Conservation (phyloP, 306 rosid genomes). For the Cucurbita argyrosperma region DNA sequence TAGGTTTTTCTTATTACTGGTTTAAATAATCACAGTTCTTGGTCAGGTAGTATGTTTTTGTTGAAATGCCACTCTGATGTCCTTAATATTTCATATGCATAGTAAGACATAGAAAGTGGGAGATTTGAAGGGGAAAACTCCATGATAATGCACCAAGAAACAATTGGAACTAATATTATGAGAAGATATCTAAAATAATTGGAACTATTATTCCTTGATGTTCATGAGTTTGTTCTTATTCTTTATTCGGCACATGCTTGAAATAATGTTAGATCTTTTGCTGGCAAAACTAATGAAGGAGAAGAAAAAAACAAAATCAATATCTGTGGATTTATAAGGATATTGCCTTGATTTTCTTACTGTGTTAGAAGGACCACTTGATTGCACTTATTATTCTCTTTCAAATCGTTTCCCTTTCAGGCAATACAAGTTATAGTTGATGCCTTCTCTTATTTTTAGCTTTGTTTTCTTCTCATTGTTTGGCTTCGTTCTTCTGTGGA, state of each 20-base stretch:
- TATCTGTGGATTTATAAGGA: not conserved
- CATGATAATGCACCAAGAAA: slow-evolving; percentile 87
- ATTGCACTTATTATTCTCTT: not conserved
- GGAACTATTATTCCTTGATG: not conserved
- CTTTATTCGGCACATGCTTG: not conserved
- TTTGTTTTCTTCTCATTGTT: not conserved
- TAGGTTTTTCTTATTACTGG: too few species aligned
- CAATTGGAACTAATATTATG: not conserved
- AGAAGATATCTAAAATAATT: not conserved
- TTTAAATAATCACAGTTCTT: slow-evolving; percentile 80
- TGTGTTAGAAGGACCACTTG: not conserved
- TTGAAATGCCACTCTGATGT: not conserved
- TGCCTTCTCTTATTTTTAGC: not conserved
- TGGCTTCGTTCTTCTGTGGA: not conserved
- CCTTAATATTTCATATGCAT: not conserved
- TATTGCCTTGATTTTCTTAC: not conserved
- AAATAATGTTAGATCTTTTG: not conserved
- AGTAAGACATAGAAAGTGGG: not conserved
- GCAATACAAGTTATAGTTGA: not conserved
- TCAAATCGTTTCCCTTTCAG: not conserved
- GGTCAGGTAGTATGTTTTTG: slow-evolving; percentile 50
- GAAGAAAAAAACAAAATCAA: not conserved
- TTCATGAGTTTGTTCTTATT: not conserved
- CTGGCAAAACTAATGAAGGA: not conserved
- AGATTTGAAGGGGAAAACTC: slow-evolving; percentile 24